Conservation (phyloP, 2,329 filamentous ascomycete genomes). For the Aureobasidium mangrovei region DNA sequence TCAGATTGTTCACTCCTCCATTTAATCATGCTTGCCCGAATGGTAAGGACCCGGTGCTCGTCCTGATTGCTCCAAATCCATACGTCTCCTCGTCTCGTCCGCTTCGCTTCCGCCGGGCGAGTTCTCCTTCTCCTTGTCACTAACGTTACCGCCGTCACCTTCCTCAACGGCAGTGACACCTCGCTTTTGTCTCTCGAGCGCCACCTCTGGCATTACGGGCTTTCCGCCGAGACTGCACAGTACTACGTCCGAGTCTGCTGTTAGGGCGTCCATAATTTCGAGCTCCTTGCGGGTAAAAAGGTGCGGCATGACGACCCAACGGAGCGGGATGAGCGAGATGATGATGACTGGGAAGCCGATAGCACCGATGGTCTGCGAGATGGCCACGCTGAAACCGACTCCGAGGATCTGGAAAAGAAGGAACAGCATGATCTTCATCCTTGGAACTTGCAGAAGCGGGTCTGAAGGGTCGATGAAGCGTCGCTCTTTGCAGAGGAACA, state of each 20-base stretch:
- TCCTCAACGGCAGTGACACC: slow-evolving; percentile 19
- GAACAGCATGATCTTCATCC: slow-evolving; percentile 41
- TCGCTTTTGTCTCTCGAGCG: slow-evolving; percentile 21
- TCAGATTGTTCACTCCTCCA: not conserved
- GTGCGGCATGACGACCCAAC: slow-evolving; percentile 41
- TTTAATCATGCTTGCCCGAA: slow-evolving; percentile 1
- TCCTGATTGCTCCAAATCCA: not conserved
- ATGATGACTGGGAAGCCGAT: slow-evolving; percentile 53
- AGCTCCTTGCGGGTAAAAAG: slow-evolving; percentile 44
- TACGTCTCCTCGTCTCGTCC: slow-evolving; percentile 24
- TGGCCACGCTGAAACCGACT: slow-evolving; percentile 47
- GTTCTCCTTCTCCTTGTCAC: slow-evolving; percentile 34
- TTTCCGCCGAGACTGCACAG: slow-evolving; percentile 45
- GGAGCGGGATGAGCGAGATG: slow-evolving; percentile 46
- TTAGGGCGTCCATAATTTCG: slow-evolving; percentile 44
- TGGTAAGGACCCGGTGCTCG: not conserved
- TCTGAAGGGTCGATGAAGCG: slow-evolving; percentile 42
- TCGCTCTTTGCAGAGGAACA: slow-evolving; percentile 41
- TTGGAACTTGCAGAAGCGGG: slow-evolving; percentile 36
- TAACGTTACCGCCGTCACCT: slow-evolving; percentile 28
- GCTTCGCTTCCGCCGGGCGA: slow-evolving; percentile 34
- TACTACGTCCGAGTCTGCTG: slow-evolving; percentile 45
- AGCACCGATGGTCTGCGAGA: slow-evolving; percentile 52
- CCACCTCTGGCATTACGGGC: slow-evolving; percentile 32
- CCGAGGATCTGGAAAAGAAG: slow-evolving; percentile 43